Base-by-base conservation (phyloP, 1,284 basidiomycete genomes). In the Kwoniella shivajii region DNA sequence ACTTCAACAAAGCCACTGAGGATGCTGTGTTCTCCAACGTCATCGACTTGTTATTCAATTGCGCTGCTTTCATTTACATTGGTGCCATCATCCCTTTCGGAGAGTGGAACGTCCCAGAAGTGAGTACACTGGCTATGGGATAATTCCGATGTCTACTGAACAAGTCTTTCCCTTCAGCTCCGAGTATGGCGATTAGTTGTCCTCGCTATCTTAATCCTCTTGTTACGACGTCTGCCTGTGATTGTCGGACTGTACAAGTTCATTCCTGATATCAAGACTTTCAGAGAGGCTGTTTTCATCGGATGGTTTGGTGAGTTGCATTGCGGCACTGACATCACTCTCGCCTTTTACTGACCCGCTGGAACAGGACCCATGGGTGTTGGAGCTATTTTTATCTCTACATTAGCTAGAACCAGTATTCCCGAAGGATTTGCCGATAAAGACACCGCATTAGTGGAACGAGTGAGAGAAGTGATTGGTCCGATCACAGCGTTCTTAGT, bases 1-100 rank as follows among this genome's bases (percentile, higher is more conserved):
- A 96, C 82, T 97, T 97, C 82, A 94, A 94, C 79, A 86, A 88
- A 65, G 93, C 96, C 67, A 99, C 94, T 1, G 94, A 96, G 74
- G 90, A 94, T 74, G 84, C 89, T 27, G 88, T 94, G 65, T 99
- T 99, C 81, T 92, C 89, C 66, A 93, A 90, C 78, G 95, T 99
- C 68, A 92, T 99, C 72, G 94, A 96, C 69, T 61, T 83, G 71
- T 71, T 83, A 27, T 92, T 94, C 84, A 94, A 94, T 79, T 84
- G 89, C 59, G 88, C 90, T 20, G 88, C 87, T 66, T 96, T 96
- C 80, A 86, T 96, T 54, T 96, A 88, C 72, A 88, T 96, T 56
- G 92, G 92, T 57, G 92, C 93, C 34, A 92, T 93, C 85, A 93
- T 93, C 84, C 93, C 93, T 0, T 97, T 97, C 76, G 77, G 82